Evolutionary conservation across 768 basidiomycete genomes (phyloP), one percentile per base, ranked within the genome.

Genomic region (Rhodotorula kratochvilovae): DNA sequence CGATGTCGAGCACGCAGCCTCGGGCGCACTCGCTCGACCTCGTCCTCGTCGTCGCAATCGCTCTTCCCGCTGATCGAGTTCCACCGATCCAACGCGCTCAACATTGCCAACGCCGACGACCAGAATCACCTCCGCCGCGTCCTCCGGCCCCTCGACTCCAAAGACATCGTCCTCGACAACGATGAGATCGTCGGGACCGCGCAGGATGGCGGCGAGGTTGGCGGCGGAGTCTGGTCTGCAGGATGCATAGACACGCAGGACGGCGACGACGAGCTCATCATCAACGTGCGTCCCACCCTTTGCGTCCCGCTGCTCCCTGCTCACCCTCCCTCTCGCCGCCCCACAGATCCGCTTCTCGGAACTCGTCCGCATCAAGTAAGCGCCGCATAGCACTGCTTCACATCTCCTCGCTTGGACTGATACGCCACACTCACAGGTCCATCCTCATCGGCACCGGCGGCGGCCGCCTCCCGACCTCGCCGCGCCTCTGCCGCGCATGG

Each of bases 311-410:
- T 45, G 29, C 36, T 15, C n/a, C 46, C 19, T 17, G 29, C 58
- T 63, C 36, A 65, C 53, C 33, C 70, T 67, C 29, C 45, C 63
- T 10, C 17, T 25, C 29, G 33, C 33, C 29, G 5, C 54, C 16
- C 16, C 8, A 23, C 63, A 71, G 67, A 51, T 70, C 27, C 62
- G 62, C 33, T 71, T 73, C 57, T 63, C 68, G 0, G 68, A 71
- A 27, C 64, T 71, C 8, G 76, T 78, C 23, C 68, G 77, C 23
- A 68, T 78, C 55, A 78, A 78, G 71, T 66, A 29, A 21, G 60
- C 35, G 53, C 39, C 31, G 39, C 56, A 2, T 21, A 33, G 21
- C 35, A 42, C 29, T 61, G n/a, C 23, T 42, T 29, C 35, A 23
- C 31, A 19, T 46, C 62, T 36, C 33, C 29, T 17, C 45, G 63